These are phyloP conservation scores for Aspergillus sp. DNA, from an alignment of 2,329 filamentous ascomycete genomes.

Conservation along the genomic window DNA sequence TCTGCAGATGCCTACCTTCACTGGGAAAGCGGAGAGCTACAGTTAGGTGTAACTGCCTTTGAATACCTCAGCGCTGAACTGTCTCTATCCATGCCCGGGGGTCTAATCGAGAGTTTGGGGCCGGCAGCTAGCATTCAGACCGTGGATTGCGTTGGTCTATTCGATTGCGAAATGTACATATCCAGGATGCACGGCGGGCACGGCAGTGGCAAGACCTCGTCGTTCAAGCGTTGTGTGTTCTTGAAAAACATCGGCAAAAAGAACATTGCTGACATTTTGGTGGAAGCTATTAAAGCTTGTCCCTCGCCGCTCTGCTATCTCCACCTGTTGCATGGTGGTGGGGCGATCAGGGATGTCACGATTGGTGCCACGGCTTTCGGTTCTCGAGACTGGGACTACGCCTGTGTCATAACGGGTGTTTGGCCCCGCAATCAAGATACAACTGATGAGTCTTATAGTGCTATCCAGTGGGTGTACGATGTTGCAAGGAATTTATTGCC, in stretches of 20 bases:
- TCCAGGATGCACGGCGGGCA: conserved; percentile 61
- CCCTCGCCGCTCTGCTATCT: conserved; percentile 60
- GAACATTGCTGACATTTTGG: conserved; percentile 39
- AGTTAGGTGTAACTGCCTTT: conserved; percentile 54
- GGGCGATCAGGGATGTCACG: conserved; percentile 47
- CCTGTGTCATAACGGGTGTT: conserved; percentile 63
- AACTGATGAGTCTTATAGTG: conserved; percentile 39
- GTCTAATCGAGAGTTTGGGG: conserved; percentile 31
- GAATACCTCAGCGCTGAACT: conserved; percentile 35
- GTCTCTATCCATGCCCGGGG: conserved; percentile 12
- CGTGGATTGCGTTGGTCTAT: conserved; percentile 53
- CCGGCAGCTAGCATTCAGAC: conserved; percentile 29
- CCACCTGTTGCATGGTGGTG: conserved; percentile 63
- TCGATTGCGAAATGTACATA: conserved; percentile 63
- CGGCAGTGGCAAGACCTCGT: conserved; percentile 57
- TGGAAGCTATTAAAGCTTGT: conserved; percentile 48
- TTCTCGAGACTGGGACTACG: conserved; percentile 63
- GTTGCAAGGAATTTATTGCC: conserved; percentile 51
- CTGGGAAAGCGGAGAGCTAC: conserved; percentile 45
- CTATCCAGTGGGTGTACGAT: conserved; percentile 58
- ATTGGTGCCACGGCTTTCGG: conserved; percentile 58
- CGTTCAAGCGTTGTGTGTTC: conserved; percentile 66
- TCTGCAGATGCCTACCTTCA: conserved; percentile 61
- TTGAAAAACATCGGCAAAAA: conserved; percentile 48
- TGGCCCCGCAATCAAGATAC: conserved; percentile 59